Evolutionary conservation across 2,329 filamentous ascomycete genomes (phyloP).

Genomic region (Neofusicoccum sp.): DNA sequence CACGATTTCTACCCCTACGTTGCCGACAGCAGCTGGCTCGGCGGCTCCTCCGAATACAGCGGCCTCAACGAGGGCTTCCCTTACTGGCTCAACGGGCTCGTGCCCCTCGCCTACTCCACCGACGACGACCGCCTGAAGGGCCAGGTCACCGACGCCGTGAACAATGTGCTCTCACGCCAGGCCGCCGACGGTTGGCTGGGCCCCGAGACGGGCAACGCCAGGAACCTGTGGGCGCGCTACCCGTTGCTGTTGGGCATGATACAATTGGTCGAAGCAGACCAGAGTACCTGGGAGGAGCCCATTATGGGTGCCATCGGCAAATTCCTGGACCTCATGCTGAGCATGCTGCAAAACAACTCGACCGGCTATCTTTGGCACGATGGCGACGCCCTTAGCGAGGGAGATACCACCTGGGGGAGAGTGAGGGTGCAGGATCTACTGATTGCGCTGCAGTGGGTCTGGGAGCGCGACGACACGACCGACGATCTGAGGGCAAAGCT

Average conservation of each 20-base stretch:
- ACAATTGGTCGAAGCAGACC: constrained; percentile 55
- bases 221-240: constrained; percentile 59
- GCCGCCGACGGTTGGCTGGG: constrained; percentile 61
- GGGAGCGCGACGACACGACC: constrained; percentile 35
- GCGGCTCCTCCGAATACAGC: constrained; percentile 56
- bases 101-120: constrained; percentile 57
- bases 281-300: constrained; percentile 40
- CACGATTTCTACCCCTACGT: constrained; percentile 61
- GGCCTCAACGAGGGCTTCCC: constrained; percentile 57
- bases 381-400: constrained; percentile 36
- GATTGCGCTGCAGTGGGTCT: constrained; percentile 52
- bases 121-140: constrained; percentile 53
- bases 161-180: constrained; percentile 54
- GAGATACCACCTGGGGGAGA: constrained; percentile 18
- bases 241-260: constrained; percentile 55
- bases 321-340: constrained; percentile 55
- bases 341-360: constrained; percentile 58
- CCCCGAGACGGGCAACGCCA: constrained; percentile 47
- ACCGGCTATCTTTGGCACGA: constrained; percentile 53
- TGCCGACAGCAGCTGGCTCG: constrained; percentile 54
- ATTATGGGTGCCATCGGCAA: constrained; percentile 55
- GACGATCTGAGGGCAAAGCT: constrained; percentile 29
- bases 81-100: constrained; percentile 63
- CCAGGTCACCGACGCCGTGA: constrained; percentile 50
- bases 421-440: constrained; percentile 45